Evolutionary conservation across 1,284 basidiomycete genomes (phyloP), one percentile per base, ranked within the genome.

Genomic region (Ustanciosporium gigantosporum): DNA sequence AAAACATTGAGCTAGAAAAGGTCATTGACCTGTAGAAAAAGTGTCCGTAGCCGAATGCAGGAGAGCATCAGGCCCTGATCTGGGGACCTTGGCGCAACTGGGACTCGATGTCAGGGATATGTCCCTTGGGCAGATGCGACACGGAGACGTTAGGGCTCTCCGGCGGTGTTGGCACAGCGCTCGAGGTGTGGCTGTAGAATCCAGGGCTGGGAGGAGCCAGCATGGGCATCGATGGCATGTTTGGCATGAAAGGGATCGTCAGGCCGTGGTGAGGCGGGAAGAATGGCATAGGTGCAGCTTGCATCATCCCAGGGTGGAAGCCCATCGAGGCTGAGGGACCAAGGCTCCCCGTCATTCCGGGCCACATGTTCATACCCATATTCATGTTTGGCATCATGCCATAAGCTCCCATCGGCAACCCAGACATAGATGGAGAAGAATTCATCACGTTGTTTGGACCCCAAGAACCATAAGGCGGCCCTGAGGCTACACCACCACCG

Each of bases 151-250:
- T n/a, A n/a, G 61, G 61, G 27, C 56, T 59, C 20, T 65, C 61
- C 1, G 61, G 61, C 14, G 61, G 61, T 20, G 60, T 64, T 8
- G 43, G 43, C 4, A 64, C 44, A 0, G 45, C 48, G n/a, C 46
- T 55, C 4, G 43, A 45, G 2, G 46, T 37, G 19, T 51, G 45
- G 22, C 37, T 41, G 32, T 46, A 14, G 22, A 49, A 64, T 0
- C 53, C 60, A 3, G 60, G 60, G n/a, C 42, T 46, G 5, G 60
- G 46, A 13, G 60, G 60, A 5, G 56, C 47, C 2, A 53, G 27
- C 47, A 59, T 48, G 3, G 61, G 56, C 50, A 55, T 57, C 6
- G 41, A 19, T 35, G 20, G 32, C 32, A 29, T 29, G n/a, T 9
- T n/a, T 6, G 57, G 34, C 16, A 41, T 13, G 22, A 34, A 47